Percentiles rank a stretch among this genome's conserved stretches.
These are phyloP conservation scores for Lophium mytilinum DNA, from an alignment of 495 filamentous ascomycete species.

Conservation along the genomic window DNA sequence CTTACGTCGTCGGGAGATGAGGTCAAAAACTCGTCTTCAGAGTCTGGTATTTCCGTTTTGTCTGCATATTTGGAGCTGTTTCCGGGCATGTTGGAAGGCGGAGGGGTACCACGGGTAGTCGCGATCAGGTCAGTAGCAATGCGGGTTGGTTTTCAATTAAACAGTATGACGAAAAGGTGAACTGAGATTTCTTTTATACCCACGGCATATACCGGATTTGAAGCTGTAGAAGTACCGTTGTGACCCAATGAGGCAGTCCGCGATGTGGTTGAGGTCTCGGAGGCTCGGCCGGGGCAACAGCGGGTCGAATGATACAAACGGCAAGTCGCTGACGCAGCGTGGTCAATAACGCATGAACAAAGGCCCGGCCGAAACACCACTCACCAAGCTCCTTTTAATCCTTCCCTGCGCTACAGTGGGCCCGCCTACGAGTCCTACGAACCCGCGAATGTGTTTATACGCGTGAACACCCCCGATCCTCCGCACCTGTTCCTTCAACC, in stretches of 20 bases:
- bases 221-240: no score
- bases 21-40: conserved; percentile 15
- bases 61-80: conserved; percentile 4
- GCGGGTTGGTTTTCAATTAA: no score
- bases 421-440: no score
- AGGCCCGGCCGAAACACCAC: neutral
- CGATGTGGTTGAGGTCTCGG: no score
- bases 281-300: no score
- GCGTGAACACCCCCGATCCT: conserved; percentile 2
- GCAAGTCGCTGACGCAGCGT: no score
- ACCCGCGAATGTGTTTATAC: neutral
- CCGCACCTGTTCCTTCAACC: neutral
- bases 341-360: neutral
- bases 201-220: no score
- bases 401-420: neutral
- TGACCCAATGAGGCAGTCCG: no score
- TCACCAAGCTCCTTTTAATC: neutral
- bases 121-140: no score
- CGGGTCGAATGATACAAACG: no score
- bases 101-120: neutral
- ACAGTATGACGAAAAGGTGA: no score
- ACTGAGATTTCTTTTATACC: no score
- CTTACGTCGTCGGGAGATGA: conserved; percentile 4
- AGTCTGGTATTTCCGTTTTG: conserved; percentile 16
- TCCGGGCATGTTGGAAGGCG: neutral